A percentile compares a stretch with the other conserved stretches of the same genome.
phyloP scores from a whole-genome alignment of 768 basidiomycete species.

The Tubosaeta sp. region DNA sequence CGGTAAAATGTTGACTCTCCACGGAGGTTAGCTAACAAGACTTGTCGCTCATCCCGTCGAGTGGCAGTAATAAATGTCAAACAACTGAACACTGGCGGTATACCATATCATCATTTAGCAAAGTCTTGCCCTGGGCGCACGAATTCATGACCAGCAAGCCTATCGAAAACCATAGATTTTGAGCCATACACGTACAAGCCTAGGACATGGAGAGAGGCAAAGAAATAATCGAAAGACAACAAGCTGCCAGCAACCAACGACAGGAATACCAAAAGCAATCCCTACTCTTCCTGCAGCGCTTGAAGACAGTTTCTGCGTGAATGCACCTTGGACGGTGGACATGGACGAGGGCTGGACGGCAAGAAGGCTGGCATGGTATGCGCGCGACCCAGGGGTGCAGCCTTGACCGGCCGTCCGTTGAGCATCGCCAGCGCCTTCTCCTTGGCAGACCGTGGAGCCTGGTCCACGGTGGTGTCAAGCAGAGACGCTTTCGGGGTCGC shows the following conservation, averaged over 20 bases:
- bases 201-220: neutral
- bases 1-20: too few relatives aligned
- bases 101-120: too few relatives aligned
- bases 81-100: too few relatives aligned
- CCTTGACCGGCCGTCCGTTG: neutral
- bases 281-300: neutral
- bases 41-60: too few relatives aligned
- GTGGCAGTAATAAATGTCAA: too few relatives aligned
- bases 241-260: neutral
- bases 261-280: neutral
- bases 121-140: neutral
- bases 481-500: neutral
- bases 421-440: constrained; percentile 2
- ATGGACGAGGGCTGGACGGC: neutral
- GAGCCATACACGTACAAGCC: neutral
- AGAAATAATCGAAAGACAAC: neutral
- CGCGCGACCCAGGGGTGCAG: constrained; percentile 8
- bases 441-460: neutral
- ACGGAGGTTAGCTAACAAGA: too few relatives aligned
- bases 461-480: neutral
- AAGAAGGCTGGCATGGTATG: constrained; percentile 15
- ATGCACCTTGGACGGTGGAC: neutral
- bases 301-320: constrained; percentile 1
- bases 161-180: neutral
- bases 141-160: neutral